Evolutionary conservation across 805 yeast species (phyloP), one percentile per base, ranked within the genome.

Genomic region (Sungouiozyma intestinalis): DNA sequence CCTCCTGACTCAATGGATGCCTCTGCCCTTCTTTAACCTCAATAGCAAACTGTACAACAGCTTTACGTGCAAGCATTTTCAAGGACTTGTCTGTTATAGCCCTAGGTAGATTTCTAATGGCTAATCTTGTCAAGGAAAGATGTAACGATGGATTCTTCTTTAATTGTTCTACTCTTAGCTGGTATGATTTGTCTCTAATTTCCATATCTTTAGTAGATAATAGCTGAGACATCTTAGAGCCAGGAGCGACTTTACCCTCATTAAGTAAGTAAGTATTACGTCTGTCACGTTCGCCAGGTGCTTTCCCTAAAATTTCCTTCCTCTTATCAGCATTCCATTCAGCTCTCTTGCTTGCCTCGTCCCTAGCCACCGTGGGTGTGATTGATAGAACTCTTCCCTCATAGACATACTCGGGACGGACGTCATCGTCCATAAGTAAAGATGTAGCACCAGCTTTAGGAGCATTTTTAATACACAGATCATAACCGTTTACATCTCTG

Each of bases 21-120:
- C 98, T 79, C 43, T 67, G 63, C 3, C 68, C 79, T 34, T 76
- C 73, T 53, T 74, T 81, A 5, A 85, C 96, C 58, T 90, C 96
- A 16, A 76, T 83, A 13, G 97, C 97, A 66, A 90, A 92, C 54
- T 82, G 82, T 17, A 92, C 96, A 45, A 92, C 85, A 1, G 95
- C 97, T 60, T 85, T 85, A 63, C 98, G 80, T 33, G 94, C 97
- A 39, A 92, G 69, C 1, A 94, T 94, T 58, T 92, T 92, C 53
- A 92, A 69, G 0, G 94, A 79, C 62, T 85, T 86, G 47, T 81
- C 85, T 46, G 77, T 82, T 92, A 92, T 79, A 13, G 94, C 79
- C 60, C 97, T 77, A 36, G 98, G 98, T 40, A 92, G 65, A 60
- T 92, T 92, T 66, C 98, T 76, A 45, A 92, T 76, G 8, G 98